Base-by-base conservation (phyloP, 441 rosid species). In the Arabidopsis lyrata region DNA sequence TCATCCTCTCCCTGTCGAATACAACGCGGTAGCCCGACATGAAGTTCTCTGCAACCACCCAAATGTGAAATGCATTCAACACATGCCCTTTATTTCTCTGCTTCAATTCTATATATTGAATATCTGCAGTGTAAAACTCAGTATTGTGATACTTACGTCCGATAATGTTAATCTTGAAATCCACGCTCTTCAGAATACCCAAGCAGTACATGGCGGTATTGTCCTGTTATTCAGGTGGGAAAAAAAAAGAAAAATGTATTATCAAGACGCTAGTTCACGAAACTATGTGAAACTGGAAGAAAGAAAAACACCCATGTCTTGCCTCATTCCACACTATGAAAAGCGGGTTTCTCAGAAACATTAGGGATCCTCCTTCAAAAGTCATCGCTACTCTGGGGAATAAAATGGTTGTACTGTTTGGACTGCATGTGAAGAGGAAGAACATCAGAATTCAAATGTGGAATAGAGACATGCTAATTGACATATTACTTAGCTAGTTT, bases 11-110 rank as follows among this genome's bases (percentile, higher is more conserved):
- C 0, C 91, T 87, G 74, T 95, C 82, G 49, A 92, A 92, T 55
- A 92, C 83, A 63, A 95, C 45, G 0, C 81, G 88, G 73, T 95
- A 79, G 42, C 94, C 97, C 0, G 90, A 81, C 99, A 95, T 85
- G 69, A 95, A 88, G 83, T 95, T 92, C 83, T 95, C 97, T 95
- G 91, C 6, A 39, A 39, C 42, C 14, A 39, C 13, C 42, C 31
- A 29, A 11, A 11, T 2, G 8, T 36, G 39, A 7, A 36, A 36
- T 38, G 42, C 72, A 64, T 38, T 64, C 63, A 47, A 39, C 67
- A 49, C 5, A 68, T 35, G 38, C 16, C 45, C 53, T 39, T 39
- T 39, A 0, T 39, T 12, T 39, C 11, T 39, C 42, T 38, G 42
- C 42, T 10, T 38, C 42, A 38, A 38, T 38, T 39, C 13, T 39